A percentile compares a stretch with the other conserved stretches of the same genome.
Evolutionary conservation across 805 yeast genomes (phyloP).

Genomic region (Metschnikowia gelsemii): DNA sequence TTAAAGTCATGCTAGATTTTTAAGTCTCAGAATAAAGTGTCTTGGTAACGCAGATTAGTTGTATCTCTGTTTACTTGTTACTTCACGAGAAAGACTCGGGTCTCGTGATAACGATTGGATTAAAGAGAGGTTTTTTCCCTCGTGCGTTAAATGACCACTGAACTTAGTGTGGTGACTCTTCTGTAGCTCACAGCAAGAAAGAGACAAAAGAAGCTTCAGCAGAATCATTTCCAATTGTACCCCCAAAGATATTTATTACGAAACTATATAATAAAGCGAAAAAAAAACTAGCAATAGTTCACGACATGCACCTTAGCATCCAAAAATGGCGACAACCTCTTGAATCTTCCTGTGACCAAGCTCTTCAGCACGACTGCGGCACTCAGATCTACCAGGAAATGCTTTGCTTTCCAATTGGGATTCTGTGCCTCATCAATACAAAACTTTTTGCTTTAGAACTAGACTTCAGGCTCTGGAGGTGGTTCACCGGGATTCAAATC

Average conservation of each 20-base stretch:
- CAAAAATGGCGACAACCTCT: conserved; percentile 8
- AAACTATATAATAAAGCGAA: conserved; percentile 12
- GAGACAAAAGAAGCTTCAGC: no score
- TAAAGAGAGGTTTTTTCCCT: no score
- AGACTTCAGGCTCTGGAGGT: not conserved
- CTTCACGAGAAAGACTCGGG: no score
- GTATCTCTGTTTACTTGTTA: no score
- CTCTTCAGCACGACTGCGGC: conserved; percentile 1
- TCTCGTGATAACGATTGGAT: no score
- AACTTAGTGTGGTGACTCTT: no score
- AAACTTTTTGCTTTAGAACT: not conserved
- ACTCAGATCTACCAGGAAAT: conserved; percentile 8
- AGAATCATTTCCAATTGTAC: no score
- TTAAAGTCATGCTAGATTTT: no score
- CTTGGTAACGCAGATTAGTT: no score
- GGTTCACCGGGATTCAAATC: conserved; percentile 1
- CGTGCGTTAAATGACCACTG: no score
- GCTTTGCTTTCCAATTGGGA: not conserved
- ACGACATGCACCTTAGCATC: conserved; percentile 10
- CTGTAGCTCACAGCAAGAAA: not conserved
- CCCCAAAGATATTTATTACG: conserved; percentile 14
- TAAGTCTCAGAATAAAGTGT: no score
- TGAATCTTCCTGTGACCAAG: not conserved
- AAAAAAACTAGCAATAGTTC: conserved; percentile 8
- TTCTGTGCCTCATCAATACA: not conserved